Evolutionary conservation across 441 rosid genomes (phyloP), one percentile per base, ranked within the genome.

Genomic region (Lepidium campestre): DNA sequence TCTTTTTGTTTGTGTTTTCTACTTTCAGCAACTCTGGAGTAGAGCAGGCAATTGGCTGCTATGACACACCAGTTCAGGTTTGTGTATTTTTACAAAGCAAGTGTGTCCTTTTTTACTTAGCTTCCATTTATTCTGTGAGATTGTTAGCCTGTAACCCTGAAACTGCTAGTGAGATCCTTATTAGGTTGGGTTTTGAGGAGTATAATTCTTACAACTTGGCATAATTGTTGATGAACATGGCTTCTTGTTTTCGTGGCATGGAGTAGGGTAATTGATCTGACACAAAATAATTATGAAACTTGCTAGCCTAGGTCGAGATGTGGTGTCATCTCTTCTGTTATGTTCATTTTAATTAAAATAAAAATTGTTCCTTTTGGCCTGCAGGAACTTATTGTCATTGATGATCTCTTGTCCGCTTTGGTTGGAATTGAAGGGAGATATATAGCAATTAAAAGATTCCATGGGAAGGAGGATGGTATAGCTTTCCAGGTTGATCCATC

Each of bases 361-460:
- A 22, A 29, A 46, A 5, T 22, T 36, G 36, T 18, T 36, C 71
- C 42, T 48, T 70, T 66, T 70, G 69, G 56, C 52, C 39, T 78
- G 71, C 75, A 94, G 99, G 99, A 94, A 75, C 93, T 94, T 54
- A 77, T 91, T 27, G 91, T 89, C 76, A 84, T 91, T 42, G 96
- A 94, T 65, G 99, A 94, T 81, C 86, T 91, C 69, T 77, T 94
- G 57, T 87, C 86, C 72, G 96, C 91, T 31, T 74, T 94, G 92
- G 92, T 89, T 68, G 99, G 97, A 75, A 79, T 89, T 69, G 99
- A 94, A 82, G 99, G 99, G 68, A 77, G 88, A 31, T 88, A 89
- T 73, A 83, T 91, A 75, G 91, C 92, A 20, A 89, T 91, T 64
- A 86, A 65, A 65, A 72, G 84, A 80, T 49, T 71, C n/a, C 85